phyloP scores from a whole-genome alignment of 768 basidiomycete species.

The Lentinula sp. region DNA sequence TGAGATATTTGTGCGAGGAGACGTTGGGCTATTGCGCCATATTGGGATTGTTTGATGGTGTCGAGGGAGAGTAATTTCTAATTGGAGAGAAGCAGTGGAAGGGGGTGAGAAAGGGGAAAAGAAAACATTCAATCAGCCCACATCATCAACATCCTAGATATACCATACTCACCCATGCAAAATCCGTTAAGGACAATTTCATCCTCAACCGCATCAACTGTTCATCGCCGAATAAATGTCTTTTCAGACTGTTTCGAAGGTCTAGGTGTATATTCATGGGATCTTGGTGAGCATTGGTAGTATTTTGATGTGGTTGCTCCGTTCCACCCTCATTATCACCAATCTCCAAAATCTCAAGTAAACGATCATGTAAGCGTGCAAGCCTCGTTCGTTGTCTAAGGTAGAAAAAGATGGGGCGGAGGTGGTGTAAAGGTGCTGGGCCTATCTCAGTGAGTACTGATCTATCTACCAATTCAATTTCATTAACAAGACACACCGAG shows the following conservation, averaged over 20 bases:
- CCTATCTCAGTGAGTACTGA: constrained; percentile 18
- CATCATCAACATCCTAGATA: background rate
- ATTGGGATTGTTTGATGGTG: constrained; percentile 33
- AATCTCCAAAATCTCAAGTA: constrained; percentile 39
- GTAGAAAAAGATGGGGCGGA: constrained; percentile 46
- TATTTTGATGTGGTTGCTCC: too few species aligned
- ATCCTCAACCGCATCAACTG: constrained; percentile 47
- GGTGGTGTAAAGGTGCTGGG: constrained; percentile 40
- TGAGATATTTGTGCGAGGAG: constrained; percentile 49
- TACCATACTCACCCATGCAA: constrained; percentile 34
- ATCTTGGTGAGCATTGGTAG: too few species aligned
- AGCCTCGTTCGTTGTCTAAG: constrained; percentile 32
- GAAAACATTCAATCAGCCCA: too few species aligned
- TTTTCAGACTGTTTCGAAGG: constrained; percentile 46
- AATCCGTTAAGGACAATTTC: constrained; percentile 48
- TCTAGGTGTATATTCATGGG: constrained; percentile 25
- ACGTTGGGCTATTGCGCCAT: constrained; percentile 45
- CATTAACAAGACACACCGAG: constrained; percentile 20
- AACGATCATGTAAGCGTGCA: constrained; percentile 28
- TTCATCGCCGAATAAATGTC: constrained; percentile 61
- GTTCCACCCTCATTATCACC: too few species aligned
- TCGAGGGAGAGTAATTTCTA: constrained; percentile 43
- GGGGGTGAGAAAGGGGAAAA: too few species aligned
- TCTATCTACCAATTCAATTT: background rate
- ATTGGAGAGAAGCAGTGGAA: background rate